Evolutionary conservation across 176 grass and related monocot genomes (phyloP), one percentile per base, ranked within the genome.

Genomic region (Oryza brachyantha): DNA sequence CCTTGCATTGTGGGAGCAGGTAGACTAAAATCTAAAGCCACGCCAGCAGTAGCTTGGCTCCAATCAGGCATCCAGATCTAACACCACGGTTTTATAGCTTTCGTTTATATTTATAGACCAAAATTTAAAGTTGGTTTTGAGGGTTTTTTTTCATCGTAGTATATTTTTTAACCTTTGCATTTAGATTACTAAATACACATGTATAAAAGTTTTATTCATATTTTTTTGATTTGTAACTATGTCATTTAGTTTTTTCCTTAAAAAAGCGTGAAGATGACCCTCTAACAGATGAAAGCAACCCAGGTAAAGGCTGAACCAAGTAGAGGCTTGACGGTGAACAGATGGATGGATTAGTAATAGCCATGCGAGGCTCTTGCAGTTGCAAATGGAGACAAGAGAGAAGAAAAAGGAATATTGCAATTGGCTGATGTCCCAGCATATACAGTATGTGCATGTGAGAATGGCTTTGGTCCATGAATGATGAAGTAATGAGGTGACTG

Each of bases 31-130:
- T 55, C 52, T 46, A 3, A 46, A 66, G 74, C 21, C 19, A 29
- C 66, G 31, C 58, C 19, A 13, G 26, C 14, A 41, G 25, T 82
- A 65, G 66, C 46, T 77, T 75, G 14, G 71, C 64, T 54, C 71
- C 32, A 76, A 81, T 74, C 80, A 52, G 75, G 69, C 50, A 43
- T 19, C 50, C 62, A 64, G 81, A 88, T 84, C 38, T 17, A n/a
- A n/a, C n/a, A n/a, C n/a, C n/a, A n/a, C n/a, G n/a, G n/a, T n/a
- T n/a, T n/a, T n/a, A n/a, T n/a, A n/a, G n/a, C n/a, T n/a, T n/a
- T n/a, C n/a, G n/a, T n/a, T n/a, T n/a, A n/a, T n/a, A n/a, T n/a
- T n/a, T n/a, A n/a, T n/a, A n/a, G n/a, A n/a, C n/a, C n/a, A n/a
- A n/a, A n/a, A n/a, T n/a, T n/a, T n/a, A n/a, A n/a, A n/a, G n/a